A percentile compares a stretch with the other conserved stretches of the same genome.
Conservation (phyloP, 257 asterid species). For the Osmanthus fragrans region DNA sequence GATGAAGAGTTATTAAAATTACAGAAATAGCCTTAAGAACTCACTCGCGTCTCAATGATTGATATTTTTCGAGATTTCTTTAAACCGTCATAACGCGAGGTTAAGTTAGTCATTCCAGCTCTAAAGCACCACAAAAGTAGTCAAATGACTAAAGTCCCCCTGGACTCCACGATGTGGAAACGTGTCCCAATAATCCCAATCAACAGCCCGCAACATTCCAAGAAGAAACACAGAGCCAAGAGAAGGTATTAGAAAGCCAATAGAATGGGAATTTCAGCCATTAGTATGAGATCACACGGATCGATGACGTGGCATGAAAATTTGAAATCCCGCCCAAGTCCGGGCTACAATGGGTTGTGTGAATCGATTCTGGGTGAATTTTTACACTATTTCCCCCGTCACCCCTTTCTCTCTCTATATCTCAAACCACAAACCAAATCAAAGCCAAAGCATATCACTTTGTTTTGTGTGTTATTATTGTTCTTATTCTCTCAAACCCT, state of each 20-base stretch:
- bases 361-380: slow-evolving; percentile 30
- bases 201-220: slow-evolving; percentile 50
- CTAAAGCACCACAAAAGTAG: slow-evolving; percentile 11
- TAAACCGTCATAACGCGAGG: slow-evolving; percentile 57
- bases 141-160: slow-evolving; percentile 23
- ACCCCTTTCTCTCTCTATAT: slow-evolving; percentile 19
- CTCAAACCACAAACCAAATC: slow-evolving; percentile 33
- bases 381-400: slow-evolving; percentile 46
- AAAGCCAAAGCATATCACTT: slow-evolving; percentile 42
- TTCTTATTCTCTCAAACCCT: slow-evolving; percentile 3
- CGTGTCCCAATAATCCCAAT: slow-evolving; percentile 26
- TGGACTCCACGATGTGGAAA: slow-evolving; percentile 29
- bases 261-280: slow-evolving; percentile 22
- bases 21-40: slow-evolving; percentile 28
- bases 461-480: slow-evolving; percentile 30
- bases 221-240: slow-evolving; percentile 64
- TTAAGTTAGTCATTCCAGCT: slow-evolving; percentile 44
- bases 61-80: slow-evolving; percentile 33
- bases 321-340: slow-evolving; percentile 97
- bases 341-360: slow-evolving; percentile 77
- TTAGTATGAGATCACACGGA: slow-evolving; percentile 33
- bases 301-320: slow-evolving; percentile 54
- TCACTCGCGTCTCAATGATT: slow-evolving; percentile 38
- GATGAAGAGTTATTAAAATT: slow-evolving; percentile 6
- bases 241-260: slow-evolving; percentile 27